phyloP scores from a whole-genome alignment of 306 rosid genomes.

The Cucurbita ficifolia region DNA sequence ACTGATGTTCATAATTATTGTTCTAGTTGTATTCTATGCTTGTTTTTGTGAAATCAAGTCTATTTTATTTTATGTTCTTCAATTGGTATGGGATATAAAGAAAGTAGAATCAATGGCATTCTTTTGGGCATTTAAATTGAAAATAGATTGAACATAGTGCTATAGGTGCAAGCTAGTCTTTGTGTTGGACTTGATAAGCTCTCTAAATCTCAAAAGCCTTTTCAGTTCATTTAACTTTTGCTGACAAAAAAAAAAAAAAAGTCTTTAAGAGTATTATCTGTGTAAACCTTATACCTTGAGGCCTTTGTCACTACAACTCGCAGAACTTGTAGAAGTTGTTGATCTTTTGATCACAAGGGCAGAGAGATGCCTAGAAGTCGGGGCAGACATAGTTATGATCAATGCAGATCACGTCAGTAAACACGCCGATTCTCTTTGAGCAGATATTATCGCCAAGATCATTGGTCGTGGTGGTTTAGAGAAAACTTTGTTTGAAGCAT shows the following conservation, averaged over 20 bases:
- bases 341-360: slow-evolving; percentile 77
- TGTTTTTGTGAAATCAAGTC: not conserved
- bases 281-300: not conserved
- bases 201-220: not conserved
- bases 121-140: not conserved
- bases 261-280: not conserved
- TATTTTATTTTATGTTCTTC: not conserved
- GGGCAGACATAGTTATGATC: slow-evolving; percentile 88
- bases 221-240: not conserved
- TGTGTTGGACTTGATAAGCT: not conserved
- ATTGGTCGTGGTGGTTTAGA: slow-evolving; percentile 89
- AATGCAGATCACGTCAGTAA: slow-evolving; percentile 64
- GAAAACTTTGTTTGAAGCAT: slow-evolving; percentile 88
- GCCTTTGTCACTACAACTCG: not conserved
- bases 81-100: not conserved
- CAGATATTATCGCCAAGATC: slow-evolving; percentile 66
- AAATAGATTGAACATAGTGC: not conserved
- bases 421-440: slow-evolving; percentile 44
- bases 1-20: not conserved
- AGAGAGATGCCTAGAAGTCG: slow-evolving; percentile 91
- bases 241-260: not conserved
- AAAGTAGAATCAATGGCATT: not conserved
- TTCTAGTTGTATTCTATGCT: not conserved
- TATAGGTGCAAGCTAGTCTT: not conserved
- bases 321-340: slow-evolving; percentile 81